A percentile compares a stretch with the other conserved stretches of the same genome.
Conservation (phyloP, 192 early-diverging fungal species). For the Rhizophagus clarus region DNA sequence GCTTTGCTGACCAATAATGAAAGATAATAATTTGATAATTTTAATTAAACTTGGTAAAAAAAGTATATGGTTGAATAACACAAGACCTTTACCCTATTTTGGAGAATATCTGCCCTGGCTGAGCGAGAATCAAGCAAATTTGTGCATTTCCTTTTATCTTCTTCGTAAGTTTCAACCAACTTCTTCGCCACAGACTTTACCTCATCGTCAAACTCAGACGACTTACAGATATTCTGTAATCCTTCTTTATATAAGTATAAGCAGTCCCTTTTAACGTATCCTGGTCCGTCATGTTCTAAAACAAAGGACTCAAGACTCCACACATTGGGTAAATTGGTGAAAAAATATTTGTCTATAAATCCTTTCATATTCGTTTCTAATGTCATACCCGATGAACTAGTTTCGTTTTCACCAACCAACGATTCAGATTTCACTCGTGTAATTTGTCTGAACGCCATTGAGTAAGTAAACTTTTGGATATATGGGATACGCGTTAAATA, state of each 20-base stretch:
- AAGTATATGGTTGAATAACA: background rate
- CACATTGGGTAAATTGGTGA: background rate
- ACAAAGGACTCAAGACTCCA: background rate
- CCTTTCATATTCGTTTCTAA: too few species aligned
- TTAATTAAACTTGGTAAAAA: background rate
- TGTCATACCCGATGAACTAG: too few species aligned
- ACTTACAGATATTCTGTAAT: conserved; percentile 1
- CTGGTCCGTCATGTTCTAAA: background rate
- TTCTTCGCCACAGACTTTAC: conserved; percentile 1
- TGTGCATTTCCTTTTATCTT: background rate
- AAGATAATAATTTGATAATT: background rate
- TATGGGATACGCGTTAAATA: too few species aligned
- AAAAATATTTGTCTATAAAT: background rate
- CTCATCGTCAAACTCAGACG: conserved; percentile 2
- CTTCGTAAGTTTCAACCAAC: background rate
- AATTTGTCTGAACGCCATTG: too few species aligned
- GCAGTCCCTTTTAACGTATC: background rate
- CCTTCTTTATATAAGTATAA: conserved; percentile 17
- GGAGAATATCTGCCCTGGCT: background rate
- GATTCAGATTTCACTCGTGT: too few species aligned
- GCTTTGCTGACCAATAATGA: background rate
- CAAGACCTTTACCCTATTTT: background rate
- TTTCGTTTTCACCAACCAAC: too few species aligned
- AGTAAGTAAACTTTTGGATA: too few species aligned
- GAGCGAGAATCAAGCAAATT: background rate